Conservation (phyloP, 331 rosid species). For the Erythrophleum ivorense region DNA sequence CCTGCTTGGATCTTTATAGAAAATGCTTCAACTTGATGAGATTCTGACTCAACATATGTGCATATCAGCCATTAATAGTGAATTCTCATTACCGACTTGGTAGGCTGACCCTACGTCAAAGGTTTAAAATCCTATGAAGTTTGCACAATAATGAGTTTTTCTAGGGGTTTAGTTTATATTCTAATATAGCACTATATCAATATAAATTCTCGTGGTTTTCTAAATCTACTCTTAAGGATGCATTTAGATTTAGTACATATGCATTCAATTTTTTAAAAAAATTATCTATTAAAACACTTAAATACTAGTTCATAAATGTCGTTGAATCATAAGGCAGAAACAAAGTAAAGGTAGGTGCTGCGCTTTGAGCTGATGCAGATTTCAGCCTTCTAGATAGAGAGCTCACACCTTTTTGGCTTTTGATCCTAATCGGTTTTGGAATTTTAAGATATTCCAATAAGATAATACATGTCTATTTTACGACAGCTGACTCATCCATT, state of each 20-base stretch:
- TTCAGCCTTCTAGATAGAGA: background rate
- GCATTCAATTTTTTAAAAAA: background rate
- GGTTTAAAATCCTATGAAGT: background rate
- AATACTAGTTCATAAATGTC: background rate
- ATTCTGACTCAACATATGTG: conserved; percentile 39
- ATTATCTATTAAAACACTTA: background rate
- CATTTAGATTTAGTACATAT: background rate
- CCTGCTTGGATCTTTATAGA: conserved; percentile 44
- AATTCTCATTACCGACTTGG: background rate
- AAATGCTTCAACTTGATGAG: conserved; percentile 40
- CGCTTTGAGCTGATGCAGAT: background rate
- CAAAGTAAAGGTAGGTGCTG: background rate
- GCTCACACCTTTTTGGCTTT: conserved; percentile 3
- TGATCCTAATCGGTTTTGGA: conserved; percentile 12
- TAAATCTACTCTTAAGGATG: too few relatives aligned
- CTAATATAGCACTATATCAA: background rate
- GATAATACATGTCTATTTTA: conserved; percentile 33
- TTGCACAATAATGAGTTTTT: background rate
- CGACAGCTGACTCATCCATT: conserved; percentile 55
- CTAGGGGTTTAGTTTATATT: background rate
- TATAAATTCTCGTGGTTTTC: too few relatives aligned
- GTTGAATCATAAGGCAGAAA: background rate
- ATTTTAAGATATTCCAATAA: conserved; percentile 22
- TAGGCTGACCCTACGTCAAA: background rate
- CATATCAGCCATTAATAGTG: background rate